A percentile compares a stretch with the other conserved stretches of the same genome.
phyloP scores from a whole-genome alignment of 805 yeast species.

The Candida palmyrensis region DNA sequence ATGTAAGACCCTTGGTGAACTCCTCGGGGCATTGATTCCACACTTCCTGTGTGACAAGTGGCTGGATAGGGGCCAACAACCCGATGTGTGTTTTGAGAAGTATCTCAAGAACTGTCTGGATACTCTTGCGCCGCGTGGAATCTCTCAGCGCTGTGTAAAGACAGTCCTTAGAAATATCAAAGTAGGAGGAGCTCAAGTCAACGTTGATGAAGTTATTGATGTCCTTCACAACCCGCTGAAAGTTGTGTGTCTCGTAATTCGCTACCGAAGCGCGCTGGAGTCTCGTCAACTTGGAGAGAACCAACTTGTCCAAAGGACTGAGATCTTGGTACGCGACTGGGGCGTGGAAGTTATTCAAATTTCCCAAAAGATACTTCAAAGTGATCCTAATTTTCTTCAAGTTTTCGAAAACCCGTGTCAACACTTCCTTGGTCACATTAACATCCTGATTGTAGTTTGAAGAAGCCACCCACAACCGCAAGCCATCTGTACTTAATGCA shows the following conservation, averaged over 20 bases:
- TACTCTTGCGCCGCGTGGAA: slow-evolving; percentile 48
- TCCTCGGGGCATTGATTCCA: slow-evolving; percentile 56
- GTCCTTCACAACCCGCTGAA: slow-evolving; percentile 62
- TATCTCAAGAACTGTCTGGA: slow-evolving; percentile 62
- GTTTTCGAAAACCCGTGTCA: slow-evolving; percentile 73
- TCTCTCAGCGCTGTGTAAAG: slow-evolving; percentile 62
- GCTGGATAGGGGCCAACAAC: slow-evolving; percentile 74
- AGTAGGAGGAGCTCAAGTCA: slow-evolving; percentile 76
- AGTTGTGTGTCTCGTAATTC: slow-evolving; percentile 56
- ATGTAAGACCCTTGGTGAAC: slow-evolving; percentile 14
- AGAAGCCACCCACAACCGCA: slow-evolving; percentile 87
- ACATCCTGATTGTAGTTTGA: slow-evolving; percentile 83
- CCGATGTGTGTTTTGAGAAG: slow-evolving; percentile 60
- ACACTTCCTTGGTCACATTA: slow-evolving; percentile 62
- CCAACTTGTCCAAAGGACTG: slow-evolving; percentile 52
- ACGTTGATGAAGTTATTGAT: slow-evolving; percentile 69
- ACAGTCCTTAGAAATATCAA: slow-evolving; percentile 81
- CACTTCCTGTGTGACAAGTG: slow-evolving; percentile 80
- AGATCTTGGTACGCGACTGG: slow-evolving; percentile 32
- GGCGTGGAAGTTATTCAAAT: slow-evolving; percentile 43
- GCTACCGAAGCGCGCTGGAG: slow-evolving; percentile 39
- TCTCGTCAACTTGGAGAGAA: slow-evolving; percentile 48
- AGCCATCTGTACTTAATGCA: slow-evolving; percentile 82
- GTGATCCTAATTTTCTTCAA: slow-evolving; percentile 80
- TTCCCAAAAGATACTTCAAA: slow-evolving; percentile 77